Evolutionary conservation across 1,284 basidiomycete species (phyloP).

Genomic region (Tranzscheliella williamsii): DNA sequence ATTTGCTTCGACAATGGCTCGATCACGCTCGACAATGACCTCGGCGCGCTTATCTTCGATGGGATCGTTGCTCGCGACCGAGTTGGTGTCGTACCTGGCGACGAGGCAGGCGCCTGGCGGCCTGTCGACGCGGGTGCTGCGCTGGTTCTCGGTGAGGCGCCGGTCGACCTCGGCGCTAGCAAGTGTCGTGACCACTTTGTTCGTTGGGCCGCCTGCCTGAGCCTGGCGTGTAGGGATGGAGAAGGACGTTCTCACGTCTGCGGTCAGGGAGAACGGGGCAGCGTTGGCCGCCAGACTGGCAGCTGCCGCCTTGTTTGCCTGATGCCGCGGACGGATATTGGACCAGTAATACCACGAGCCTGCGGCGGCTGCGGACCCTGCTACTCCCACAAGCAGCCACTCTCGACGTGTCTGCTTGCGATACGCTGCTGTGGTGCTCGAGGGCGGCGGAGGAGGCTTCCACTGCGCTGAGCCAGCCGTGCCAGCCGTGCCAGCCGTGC

Average conservation of each 20-base stretch:
- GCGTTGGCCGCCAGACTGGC: conserved; percentile 25
- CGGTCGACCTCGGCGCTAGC: conserved; percentile 51
- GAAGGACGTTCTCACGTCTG: conserved; percentile 41
- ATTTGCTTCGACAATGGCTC: conserved; percentile 24
- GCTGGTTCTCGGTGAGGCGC: conserved; percentile 50
- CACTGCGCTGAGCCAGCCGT: conserved; percentile 5
- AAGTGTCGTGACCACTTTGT: conserved; percentile 54
- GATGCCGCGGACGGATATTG: conserved; percentile 40
- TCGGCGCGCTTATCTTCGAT: conserved; percentile 58
- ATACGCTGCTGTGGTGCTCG: conserved; percentile 32
- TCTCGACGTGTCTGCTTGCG: conserved; percentile 49
- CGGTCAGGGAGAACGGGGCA: conserved; percentile 38
- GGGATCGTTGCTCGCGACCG: conserved; percentile 54
- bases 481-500: too few species aligned
- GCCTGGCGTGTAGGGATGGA: conserved; percentile 46
- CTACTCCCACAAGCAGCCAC: conserved; percentile 57
- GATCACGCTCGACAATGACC: conserved; percentile 58
- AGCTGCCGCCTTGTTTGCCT: conserved; percentile 21
- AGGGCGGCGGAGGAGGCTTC: conserved; percentile 34
- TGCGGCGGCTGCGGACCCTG: conserved; percentile 54
- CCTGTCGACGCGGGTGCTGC: conserved; percentile 51
- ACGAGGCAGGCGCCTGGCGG: conserved; percentile 51
- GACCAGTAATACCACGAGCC: conserved; percentile 59
- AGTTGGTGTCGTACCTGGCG: conserved; percentile 58
- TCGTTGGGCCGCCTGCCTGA: conserved; percentile 32